These are phyloP conservation scores for Trapa bicornis DNA, from an alignment of 345 rosid species.

Conservation along the genomic window DNA sequence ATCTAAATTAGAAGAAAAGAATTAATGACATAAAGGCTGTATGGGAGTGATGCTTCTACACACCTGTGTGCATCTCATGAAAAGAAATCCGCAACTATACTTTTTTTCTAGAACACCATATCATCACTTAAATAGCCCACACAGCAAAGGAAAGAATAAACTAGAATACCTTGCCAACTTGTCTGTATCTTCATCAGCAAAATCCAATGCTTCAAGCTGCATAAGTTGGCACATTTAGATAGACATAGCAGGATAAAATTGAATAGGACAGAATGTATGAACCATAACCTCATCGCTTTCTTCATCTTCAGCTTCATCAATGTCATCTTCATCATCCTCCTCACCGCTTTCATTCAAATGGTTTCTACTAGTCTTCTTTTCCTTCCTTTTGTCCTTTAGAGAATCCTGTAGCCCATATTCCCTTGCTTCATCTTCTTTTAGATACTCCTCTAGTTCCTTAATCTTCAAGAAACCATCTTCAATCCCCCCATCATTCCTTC, in stretches of 20 bases:
- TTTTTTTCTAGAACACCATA: no score
- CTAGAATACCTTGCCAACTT: constrained; percentile 34
- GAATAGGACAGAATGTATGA: background rate
- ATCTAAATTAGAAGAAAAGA: constrained; percentile 25
- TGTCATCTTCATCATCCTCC: constrained; percentile 25
- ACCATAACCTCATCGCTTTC: constrained; percentile 24
- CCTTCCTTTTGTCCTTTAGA: constrained; percentile 22
- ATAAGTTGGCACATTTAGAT: constrained; percentile 6
- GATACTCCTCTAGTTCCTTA: constrained; percentile 54
- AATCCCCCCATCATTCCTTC: constrained; percentile 25
- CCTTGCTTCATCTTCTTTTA: constrained; percentile 67
- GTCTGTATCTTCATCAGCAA: constrained; percentile 18
- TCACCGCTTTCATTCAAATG: constrained; percentile 20
- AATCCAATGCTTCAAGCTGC: constrained; percentile 44
- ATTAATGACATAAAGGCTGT: background rate
- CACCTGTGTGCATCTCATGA: background rate
- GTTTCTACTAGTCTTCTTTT: constrained; percentile 17
- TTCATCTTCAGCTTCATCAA: constrained; percentile 10
- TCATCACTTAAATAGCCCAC: background rate
- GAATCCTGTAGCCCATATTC: constrained; percentile 48
- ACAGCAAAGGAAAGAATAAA: background rate
- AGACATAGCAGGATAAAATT: background rate
- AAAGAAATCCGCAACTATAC: background rate
- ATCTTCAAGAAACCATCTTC: constrained; percentile 81
- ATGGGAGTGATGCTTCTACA: background rate